phyloP scores from a whole-genome alignment of 208 protist species.

The Crithidia thermophila region DNA sequence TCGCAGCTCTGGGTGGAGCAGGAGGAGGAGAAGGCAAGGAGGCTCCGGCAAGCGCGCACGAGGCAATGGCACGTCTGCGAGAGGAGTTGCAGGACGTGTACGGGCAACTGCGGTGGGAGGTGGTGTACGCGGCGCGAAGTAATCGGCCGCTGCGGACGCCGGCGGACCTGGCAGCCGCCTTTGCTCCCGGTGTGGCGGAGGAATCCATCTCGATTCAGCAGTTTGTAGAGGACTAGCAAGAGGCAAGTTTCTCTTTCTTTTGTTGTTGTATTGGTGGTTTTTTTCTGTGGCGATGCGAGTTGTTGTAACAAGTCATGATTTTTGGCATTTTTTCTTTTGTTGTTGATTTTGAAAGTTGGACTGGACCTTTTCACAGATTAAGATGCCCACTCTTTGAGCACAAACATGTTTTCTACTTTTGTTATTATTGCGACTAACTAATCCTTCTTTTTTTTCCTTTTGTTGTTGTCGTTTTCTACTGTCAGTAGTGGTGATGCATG shows the following conservation, averaged over 20 bases:
- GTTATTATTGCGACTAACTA: too few relatives aligned
- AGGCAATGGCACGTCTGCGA: conserved; percentile 10
- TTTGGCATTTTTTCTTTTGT: too few relatives aligned
- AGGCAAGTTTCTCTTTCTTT: neutral
- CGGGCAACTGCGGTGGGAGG: conserved; percentile 52
- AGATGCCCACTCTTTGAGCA: too few relatives aligned
- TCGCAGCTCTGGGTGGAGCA: neutral
- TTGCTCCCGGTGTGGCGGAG: conserved; percentile 63
- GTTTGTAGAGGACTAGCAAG: conserved; percentile 42
- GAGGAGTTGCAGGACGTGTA: conserved; percentile 22
- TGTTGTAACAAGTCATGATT: too few relatives aligned
- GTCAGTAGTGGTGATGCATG: too few relatives aligned
- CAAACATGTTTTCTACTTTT: too few relatives aligned
- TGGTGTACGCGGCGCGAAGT: conserved; percentile 58
- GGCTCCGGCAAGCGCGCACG: neutral
- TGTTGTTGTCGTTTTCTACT: too few relatives aligned
- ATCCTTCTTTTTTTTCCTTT: too few relatives aligned
- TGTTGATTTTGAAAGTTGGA: too few relatives aligned
- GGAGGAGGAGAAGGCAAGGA: neutral
- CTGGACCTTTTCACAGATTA: too few relatives aligned
- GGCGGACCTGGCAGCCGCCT: conserved; percentile 51
- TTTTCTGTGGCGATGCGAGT: too few relatives aligned
- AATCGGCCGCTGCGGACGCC: conserved; percentile 54
- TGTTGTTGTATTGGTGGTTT: neutral
- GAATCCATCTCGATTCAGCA: conserved; percentile 82